Evolutionary conservation across 176 grass and related monocot genomes (phyloP).

Genomic region (Puya raimondii): DNA sequence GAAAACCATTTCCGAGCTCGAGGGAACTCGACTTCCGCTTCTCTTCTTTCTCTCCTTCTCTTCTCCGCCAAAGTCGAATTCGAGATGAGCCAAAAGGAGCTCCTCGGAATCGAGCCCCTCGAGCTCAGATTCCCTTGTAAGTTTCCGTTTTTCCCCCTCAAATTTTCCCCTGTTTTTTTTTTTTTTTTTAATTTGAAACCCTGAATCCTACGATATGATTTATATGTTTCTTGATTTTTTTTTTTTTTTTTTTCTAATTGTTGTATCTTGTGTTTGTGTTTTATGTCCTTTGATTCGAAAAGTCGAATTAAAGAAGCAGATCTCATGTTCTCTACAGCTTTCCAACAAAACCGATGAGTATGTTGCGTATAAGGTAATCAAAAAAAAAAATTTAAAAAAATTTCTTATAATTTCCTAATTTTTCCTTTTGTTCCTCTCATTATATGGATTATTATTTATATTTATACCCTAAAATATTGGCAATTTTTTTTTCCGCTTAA

Average conservation of each 20-base stretch:
- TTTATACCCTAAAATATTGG: background rate
- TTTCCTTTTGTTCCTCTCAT: too few species aligned
- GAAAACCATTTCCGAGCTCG: too few species aligned
- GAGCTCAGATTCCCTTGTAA: slow-evolving; percentile 71
- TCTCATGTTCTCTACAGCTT: slow-evolving; percentile 75
- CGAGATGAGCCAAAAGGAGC: slow-evolving; percentile 40
- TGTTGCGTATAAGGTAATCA: slow-evolving; percentile 71
- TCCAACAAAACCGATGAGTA: slow-evolving; percentile 59
- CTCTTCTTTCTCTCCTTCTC: background rate
- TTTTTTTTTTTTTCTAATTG: background rate
- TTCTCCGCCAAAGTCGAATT: slow-evolving; percentile 1
- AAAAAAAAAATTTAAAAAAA: background rate
- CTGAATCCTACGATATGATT: background rate
- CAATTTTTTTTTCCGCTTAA: background rate
- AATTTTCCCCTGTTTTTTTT: background rate
- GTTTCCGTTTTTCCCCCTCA: slow-evolving; percentile 5
- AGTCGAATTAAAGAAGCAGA: slow-evolving; percentile 92
- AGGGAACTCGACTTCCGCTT: background rate
- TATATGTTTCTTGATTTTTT: slow-evolving; percentile 2
- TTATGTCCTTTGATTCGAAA: slow-evolving; percentile 3
- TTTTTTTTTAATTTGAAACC: background rate
- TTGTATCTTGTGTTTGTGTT: background rate
- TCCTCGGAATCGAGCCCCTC: slow-evolving; percentile 63
- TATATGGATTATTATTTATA: background rate
- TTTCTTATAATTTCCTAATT: background rate